A percentile compares a stretch with the other conserved stretches of the same genome.
Conservation (phyloP, 2,329 filamentous ascomycete species). For the Xylariaceae sp. region DNA sequence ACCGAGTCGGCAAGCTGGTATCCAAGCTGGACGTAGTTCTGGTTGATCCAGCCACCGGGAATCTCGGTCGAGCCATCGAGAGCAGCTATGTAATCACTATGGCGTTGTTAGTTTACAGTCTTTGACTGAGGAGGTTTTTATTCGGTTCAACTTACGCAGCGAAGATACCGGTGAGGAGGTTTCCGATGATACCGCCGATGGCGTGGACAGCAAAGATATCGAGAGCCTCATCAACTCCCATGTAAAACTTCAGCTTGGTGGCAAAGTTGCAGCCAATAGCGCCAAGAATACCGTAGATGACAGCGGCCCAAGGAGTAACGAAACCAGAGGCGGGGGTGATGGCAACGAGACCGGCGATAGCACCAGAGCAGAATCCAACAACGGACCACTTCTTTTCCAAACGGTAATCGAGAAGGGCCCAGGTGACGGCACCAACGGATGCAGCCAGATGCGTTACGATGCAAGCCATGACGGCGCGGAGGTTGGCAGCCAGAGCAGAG, state of each 20-base stretch:
- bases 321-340: constrained; percentile 82
- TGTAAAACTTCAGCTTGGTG: constrained; percentile 73
- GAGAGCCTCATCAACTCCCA: constrained; percentile 81
- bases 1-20: constrained; percentile 67
- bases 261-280: constrained; percentile 75
- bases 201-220: constrained; percentile 91
- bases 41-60: constrained; percentile 65
- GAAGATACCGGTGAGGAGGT: constrained; percentile 74
- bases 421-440: constrained; percentile 74
- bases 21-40: constrained; percentile 66
- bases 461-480: constrained; percentile 85
- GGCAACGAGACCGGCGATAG: constrained; percentile 80
- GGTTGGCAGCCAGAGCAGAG: constrained; percentile 72
- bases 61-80: constrained; percentile 63
- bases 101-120: constrained; percentile 4
- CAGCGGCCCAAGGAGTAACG: constrained; percentile 61
- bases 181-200: constrained; percentile 76
- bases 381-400: constrained; percentile 93
- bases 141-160: constrained; percentile 50
- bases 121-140: background rate
- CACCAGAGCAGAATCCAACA: constrained; percentile 88
- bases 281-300: constrained; percentile 54
- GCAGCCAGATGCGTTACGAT: constrained; percentile 86
- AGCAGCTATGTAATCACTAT: constrained; percentile 63
- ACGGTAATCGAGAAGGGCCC: constrained; percentile 82